Conservation (phyloP, 2,329 filamentous ascomycete species). For the Sodiomyces alkalinus region DNA sequence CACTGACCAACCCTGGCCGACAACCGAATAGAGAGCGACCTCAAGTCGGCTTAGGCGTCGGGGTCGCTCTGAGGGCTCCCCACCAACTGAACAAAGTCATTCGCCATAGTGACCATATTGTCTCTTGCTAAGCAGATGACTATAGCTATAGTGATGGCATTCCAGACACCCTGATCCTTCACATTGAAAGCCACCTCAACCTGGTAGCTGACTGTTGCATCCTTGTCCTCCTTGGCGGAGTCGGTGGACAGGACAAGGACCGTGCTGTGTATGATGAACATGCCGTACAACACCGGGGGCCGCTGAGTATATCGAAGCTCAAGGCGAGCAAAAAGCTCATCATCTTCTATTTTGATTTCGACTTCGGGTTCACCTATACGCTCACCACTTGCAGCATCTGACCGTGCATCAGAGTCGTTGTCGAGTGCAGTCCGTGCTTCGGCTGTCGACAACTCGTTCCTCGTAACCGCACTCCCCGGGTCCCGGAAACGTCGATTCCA, state of each 20-base stretch:
- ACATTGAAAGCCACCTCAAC: constrained; percentile 24
- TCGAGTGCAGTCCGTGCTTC: no score
- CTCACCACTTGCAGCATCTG: no score
- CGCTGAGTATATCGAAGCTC: neutral
- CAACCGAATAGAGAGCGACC: no score
- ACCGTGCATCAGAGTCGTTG: no score
- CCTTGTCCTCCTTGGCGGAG: constrained; percentile 16
- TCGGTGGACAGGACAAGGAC: constrained; percentile 25
- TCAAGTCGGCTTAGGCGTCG: constrained; percentile 15
- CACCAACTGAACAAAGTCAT: constrained; percentile 19
- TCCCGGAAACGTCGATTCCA: constrained; percentile 7
- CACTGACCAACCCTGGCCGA: no score
- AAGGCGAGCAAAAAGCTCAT: neutral
- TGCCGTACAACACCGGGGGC: constrained; percentile 26
- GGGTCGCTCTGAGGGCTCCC: constrained; percentile 19
- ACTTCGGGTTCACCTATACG: no score
- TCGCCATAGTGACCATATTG: constrained; percentile 17
- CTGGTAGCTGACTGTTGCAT: constrained; percentile 25
- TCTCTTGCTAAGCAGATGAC: constrained; percentile 24
- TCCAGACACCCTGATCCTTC: constrained; percentile 25
- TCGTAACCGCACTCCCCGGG: no score
- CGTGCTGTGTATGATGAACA: constrained; percentile 24
- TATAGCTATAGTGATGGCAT: constrained; percentile 25
- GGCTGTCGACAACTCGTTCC: no score
- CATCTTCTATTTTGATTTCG: neutral